A percentile compares a stretch with the other conserved stretches of the same genome.
These are phyloP conservation scores for Euphorbia pulcherrima DNA, from an alignment of 345 rosid species.

Conservation along the genomic window DNA sequence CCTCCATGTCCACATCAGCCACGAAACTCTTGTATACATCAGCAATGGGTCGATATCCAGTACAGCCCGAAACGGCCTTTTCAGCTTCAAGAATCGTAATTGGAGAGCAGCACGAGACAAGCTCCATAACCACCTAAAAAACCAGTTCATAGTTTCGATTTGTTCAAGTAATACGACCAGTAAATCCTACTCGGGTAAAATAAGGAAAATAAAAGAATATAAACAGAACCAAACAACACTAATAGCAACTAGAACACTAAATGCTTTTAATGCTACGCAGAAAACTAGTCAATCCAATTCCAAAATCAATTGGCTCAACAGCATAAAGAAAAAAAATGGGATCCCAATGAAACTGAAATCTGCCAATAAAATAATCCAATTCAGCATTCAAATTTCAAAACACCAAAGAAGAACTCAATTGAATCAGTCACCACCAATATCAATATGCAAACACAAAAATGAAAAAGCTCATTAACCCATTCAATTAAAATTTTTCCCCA, in stretches of 20 bases:
- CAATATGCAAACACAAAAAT: background rate
- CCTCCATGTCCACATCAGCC: slow-evolving; percentile 77
- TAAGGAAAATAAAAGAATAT: too few relatives aligned
- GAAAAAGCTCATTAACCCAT: background rate
- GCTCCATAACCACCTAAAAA: slow-evolving; percentile 91
- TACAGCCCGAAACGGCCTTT: slow-evolving; percentile 65
- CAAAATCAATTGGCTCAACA: too few relatives aligned
- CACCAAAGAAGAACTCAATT: too few relatives aligned
- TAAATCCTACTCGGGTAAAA: background rate
- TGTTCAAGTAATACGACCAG: background rate
- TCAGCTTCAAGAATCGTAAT: slow-evolving; percentile 74
- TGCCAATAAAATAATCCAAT: too few relatives aligned
- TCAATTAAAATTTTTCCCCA: background rate
- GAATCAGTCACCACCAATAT: background rate
- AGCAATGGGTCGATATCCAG: slow-evolving; percentile 84
- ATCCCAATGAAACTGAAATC: background rate
- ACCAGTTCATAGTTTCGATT: background rate
- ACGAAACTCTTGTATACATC: slow-evolving; percentile 94
- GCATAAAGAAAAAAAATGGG: background rate
- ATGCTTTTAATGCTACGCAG: too few relatives aligned
- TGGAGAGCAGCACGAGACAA: slow-evolving; percentile 71
- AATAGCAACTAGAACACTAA: background rate
- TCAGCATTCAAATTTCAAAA: too few relatives aligned
- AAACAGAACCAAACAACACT: background rate
- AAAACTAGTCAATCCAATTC: too few relatives aligned